Percentiles rank a stretch among this genome's conserved stretches.
Evolutionary conservation across 441 rosid species (phyloP).

Genomic region (Manihot esculenta): DNA sequence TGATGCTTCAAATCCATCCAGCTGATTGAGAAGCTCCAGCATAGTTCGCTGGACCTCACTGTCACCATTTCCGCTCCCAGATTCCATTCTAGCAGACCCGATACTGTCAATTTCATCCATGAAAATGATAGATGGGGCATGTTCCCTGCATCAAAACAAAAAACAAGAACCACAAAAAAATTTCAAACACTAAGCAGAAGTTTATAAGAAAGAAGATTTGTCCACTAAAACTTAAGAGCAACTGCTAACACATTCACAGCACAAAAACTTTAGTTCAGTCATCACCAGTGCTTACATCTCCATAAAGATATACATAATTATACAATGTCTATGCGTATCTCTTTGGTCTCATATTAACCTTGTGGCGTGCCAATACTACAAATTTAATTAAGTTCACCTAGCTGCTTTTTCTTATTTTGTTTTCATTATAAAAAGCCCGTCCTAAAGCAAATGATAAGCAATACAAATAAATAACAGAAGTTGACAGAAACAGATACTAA

Average conservation of each 20-base stretch:
- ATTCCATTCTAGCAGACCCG: conserved; percentile 95
- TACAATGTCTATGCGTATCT: too few relatives aligned
- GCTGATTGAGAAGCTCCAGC: conserved; percentile 96
- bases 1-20: conserved; percentile 92
- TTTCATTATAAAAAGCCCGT: background rate
- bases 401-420: background rate
- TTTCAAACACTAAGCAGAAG: conserved; percentile 10
- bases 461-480: background rate
- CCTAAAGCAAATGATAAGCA: background rate
- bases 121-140: conserved; percentile 91
- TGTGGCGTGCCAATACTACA: background rate
- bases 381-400: background rate
- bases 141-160: conserved; percentile 56
- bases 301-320: background rate
- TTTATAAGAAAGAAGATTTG: background rate
- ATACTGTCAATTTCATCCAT: conserved; percentile 97
- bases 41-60: conserved; percentile 90
- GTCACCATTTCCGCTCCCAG: conserved; percentile 95
- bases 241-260: too few relatives aligned
- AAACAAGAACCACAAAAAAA: background rate
- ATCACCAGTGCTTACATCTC: background rate
- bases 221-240: background rate
- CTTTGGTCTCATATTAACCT: background rate
- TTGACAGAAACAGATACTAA: background rate
- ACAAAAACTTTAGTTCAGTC: background rate